These are phyloP conservation scores for Chiua virens DNA, from an alignment of 768 basidiomycete species.

Conservation along the genomic window DNA sequence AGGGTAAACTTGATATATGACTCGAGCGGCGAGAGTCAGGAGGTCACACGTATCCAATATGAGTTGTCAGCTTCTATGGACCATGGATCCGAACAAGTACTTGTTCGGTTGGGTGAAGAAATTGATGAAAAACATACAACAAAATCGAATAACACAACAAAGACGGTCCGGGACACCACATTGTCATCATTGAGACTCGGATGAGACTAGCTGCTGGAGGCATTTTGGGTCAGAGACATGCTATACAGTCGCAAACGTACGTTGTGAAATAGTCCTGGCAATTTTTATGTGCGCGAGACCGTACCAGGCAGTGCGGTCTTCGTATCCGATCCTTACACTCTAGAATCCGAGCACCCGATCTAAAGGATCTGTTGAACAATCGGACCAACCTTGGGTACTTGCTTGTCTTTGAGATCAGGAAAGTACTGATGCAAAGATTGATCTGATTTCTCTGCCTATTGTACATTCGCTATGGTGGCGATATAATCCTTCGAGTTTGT, in stretches of 20 bases:
- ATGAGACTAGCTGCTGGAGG: constrained; percentile 59
- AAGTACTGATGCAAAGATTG: constrained; percentile 25
- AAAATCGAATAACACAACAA: too few relatives aligned
- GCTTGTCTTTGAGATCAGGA: constrained; percentile 4
- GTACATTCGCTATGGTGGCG: constrained; percentile 4
- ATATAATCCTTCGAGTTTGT: neutral
- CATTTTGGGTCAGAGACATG: too few relatives aligned
- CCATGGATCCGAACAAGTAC: too few relatives aligned
- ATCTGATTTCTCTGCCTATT: constrained; percentile 22
- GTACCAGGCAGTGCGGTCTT: constrained; percentile 71
- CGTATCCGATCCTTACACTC: constrained; percentile 78
- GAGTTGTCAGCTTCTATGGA: too few relatives aligned
- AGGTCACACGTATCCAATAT: too few relatives aligned
- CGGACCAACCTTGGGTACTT: constrained; percentile 21
- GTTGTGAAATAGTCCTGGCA: constrained; percentile 56
- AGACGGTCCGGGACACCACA: too few relatives aligned
- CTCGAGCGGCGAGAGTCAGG: too few relatives aligned
- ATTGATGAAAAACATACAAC: too few relatives aligned
- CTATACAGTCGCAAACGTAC: too few relatives aligned
- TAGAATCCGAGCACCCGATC: constrained; percentile 83
- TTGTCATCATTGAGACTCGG: constrained; percentile 69
- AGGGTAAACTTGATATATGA: too few relatives aligned
- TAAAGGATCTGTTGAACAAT: constrained; percentile 55
- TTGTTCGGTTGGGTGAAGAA: too few relatives aligned
- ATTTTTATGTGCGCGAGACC: constrained; percentile 86